Evolutionary conservation across 1,284 basidiomycete species (phyloP).

Genomic region (Pseudozyma flocculosa): DNA sequence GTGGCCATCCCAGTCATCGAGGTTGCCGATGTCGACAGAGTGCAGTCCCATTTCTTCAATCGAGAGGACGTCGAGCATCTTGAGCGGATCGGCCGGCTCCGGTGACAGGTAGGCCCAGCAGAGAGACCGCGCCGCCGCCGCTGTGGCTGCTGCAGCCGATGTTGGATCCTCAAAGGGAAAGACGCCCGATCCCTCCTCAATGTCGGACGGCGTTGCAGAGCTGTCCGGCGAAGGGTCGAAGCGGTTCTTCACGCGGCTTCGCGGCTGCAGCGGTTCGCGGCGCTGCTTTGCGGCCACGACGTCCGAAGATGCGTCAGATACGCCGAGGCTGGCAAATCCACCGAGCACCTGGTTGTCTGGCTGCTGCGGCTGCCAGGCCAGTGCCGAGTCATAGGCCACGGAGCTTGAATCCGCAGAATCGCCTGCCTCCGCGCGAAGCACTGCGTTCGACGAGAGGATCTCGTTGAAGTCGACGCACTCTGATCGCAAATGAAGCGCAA

Average conservation of each 20-base stretch:
- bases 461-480: constrained; percentile 44
- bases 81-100: constrained; percentile 28
- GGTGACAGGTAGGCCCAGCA: neutral
- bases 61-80: constrained; percentile 46
- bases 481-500: constrained; percentile 40
- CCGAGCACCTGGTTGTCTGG: constrained; percentile 12
- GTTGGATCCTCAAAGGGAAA: no score
- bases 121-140: neutral
- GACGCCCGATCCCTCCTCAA: no score
- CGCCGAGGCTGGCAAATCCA: constrained; percentile 22
- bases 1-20: constrained; percentile 47
- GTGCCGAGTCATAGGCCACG: no score
- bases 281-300: no score
- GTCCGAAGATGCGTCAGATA: no score
- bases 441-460: constrained; percentile 32
- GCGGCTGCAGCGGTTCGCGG: no score
- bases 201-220: neutral
- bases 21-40: constrained; percentile 45
- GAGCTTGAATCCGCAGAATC: no score
- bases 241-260: no score
- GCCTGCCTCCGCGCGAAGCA: constrained; percentile 15
- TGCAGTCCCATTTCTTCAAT: constrained; percentile 52
- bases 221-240: no score
- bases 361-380: neutral
- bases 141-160: no score